Percentiles rank a stretch among this genome's conserved stretches.
phyloP scores from a whole-genome alignment of 176 grass and related monocot species.

The Dendrocalamus sinicus region DNA sequence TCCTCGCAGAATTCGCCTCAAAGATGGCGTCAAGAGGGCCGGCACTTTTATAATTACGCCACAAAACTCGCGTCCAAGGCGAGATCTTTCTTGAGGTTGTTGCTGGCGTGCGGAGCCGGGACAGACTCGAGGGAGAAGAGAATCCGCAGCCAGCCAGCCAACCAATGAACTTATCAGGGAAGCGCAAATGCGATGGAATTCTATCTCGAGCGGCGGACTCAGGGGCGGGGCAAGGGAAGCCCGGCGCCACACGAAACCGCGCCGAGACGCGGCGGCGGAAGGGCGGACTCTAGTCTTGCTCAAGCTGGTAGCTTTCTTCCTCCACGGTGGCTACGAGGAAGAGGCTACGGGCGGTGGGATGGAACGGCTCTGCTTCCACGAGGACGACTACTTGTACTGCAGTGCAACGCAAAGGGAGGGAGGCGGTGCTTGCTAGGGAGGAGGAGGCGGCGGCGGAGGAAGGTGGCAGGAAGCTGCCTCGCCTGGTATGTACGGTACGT shows the following conservation, averaged over 20 bases:
- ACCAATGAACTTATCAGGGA: neutral
- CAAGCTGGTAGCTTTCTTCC: neutral
- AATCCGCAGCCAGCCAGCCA: neutral
- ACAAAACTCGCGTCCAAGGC: neutral
- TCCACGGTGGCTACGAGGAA: neutral
- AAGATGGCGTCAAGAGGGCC: neutral
- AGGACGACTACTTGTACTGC: too few species aligned
- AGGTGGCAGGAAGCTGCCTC: too few species aligned
- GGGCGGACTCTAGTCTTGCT: neutral
- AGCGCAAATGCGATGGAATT: neutral
- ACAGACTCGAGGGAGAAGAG: neutral
- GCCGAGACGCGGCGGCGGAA: neutral
- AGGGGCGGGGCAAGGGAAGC: neutral
- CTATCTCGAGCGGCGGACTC: neutral
- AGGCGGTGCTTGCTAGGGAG: too few species aligned
- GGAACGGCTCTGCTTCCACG: conserved; percentile 12
- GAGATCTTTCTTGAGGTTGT: conserved; percentile 1
- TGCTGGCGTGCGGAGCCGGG: conserved; percentile 6
- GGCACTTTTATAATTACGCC: neutral
- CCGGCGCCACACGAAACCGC: neutral
- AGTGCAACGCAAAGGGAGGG: too few species aligned
- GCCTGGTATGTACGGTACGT: neutral
- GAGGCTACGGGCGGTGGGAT: neutral
- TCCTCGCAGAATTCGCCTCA: neutral
- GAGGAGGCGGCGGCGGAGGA: too few species aligned